Base-by-base conservation (phyloP, 2,329 filamentous ascomycete species). In the Hypoxylon rubiginosum region DNA sequence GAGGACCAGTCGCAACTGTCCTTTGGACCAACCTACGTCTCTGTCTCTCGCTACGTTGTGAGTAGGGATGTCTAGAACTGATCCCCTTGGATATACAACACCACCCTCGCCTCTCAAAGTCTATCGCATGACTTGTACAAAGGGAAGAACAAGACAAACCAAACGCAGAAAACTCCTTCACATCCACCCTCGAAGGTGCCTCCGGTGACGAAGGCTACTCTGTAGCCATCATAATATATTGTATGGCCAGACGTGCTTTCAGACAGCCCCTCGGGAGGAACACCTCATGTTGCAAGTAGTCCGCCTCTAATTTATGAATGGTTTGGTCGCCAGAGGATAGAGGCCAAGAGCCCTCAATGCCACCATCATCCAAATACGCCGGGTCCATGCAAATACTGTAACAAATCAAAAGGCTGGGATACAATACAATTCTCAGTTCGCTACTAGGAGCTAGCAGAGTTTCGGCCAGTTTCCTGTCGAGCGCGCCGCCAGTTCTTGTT, bases 401-500 rank as follows among this genome's bases (percentile, higher is more conserved):
- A 36, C 55, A 61, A 66, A 62, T 57, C 59, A 63, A 55, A 62
- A 54, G 26, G 28, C 56, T 50, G 17, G 34, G 45, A 43, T 58
- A 58, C 39, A 67, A 60, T 28, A 7, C 30, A 58, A 49, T 11
- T 58, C 26, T n/a, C 28, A 10, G 53, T 43, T 19, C n/a, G n/a
- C n/a, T 41, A 43, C 48, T 43, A 63, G 69, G 69, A 75, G 34
- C 63, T 66, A 32, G 73, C 71, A 6, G 66, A 71, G n/a, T 32
- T 62, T 19, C 68, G 69, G 53, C 46, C 67, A 34, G 54, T 67
- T 32, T 72, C 61, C 34, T 62, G 28, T 26, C 71, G 69, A 57
- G 58, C 51, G 17, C 69, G 70, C 24, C 70, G 64, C 58, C 79
- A 78, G 7, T 78, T 72, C 21, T 76, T 74, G 39, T 81, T 81